Evolutionary conservation across 2,329 filamentous ascomycete genomes (phyloP), one percentile per base, ranked within the genome.

Genomic region (Claviceps arundinis): DNA sequence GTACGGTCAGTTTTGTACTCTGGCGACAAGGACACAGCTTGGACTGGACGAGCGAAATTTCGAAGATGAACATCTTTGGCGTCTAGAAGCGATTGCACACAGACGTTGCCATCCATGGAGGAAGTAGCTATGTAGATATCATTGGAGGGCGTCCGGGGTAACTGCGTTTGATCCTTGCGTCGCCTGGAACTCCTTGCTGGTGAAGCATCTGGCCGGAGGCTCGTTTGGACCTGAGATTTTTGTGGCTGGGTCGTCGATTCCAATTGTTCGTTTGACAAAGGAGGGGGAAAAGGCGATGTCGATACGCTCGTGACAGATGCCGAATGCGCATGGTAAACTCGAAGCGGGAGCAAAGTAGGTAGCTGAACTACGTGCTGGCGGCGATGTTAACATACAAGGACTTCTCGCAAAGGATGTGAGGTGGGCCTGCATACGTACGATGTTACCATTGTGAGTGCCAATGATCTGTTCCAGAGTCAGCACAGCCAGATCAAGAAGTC

Each of bases 401-500:
- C 44, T 30, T 14, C 11, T 26, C 13, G n/a, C 8, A 19, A 17
- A 24, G n/a, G 4, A 1, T 19, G 8, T 51, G 13, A 22, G 34
- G 7, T 19, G 43, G 17, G 16, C 5, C 2, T 16, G 14, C 26
- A 41, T 48, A 71, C 85, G 74, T 76, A 94, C 89, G 62, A 97
- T 91, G 62, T 93, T 95, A 61, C 93, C 93, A 70, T 95, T 95
- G 67, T 98, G 91, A 37, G 93, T 96, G 58, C 91, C 93, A 60
- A 95, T 75, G 56, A 96, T 85, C 87, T 91, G 69, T 57, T 59
- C 58, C 72, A 69, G 52, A 54, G 55, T 59, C 57, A 56, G 52
- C 42, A 30, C 22, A 43, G 26, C 26, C 14, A 14, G 9, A 22
- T 50, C 5, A 43, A 48, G 55, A 45, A 66, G 57, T 50, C 50